Evolutionary conservation across 352 stramenopile genomes (phyloP).

Genomic region (Phytophthora multivora): DNA sequence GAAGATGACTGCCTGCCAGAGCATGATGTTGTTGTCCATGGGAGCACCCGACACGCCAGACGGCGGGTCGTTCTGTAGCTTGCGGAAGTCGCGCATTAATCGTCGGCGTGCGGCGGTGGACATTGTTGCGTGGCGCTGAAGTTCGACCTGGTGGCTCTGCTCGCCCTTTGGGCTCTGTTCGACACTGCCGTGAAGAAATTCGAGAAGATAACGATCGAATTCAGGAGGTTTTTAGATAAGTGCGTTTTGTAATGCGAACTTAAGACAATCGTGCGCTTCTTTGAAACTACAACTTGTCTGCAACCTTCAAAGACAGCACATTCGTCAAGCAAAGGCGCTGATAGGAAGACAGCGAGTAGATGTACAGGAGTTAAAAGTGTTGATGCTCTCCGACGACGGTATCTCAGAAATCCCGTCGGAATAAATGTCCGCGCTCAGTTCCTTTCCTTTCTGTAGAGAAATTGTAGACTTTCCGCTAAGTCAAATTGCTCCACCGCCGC

Average conservation of each 20-base stretch:
- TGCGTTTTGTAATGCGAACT: not conserved
- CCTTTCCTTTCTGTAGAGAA: too few relatives aligned
- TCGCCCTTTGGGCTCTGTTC: conserved; percentile 25
- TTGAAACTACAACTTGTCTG: too few relatives aligned
- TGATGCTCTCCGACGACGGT: too few relatives aligned
- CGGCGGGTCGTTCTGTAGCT: conserved; percentile 98
- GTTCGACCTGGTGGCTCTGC: conserved; percentile 8
- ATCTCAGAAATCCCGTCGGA: too few relatives aligned
- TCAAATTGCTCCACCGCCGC: too few relatives aligned
- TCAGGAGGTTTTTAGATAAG: conserved; percentile 2
- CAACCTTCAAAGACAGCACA: too few relatives aligned
- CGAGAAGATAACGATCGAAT: conserved; percentile 24
- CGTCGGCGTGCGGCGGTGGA: conserved; percentile 94
- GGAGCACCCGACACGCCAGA: conserved; percentile 96
- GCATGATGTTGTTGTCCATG: conserved; percentile 99
- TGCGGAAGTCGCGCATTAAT: conserved; percentile 97
- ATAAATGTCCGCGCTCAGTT: too few relatives aligned
- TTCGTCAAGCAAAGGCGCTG: too few relatives aligned
- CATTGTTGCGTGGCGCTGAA: conserved; percentile 58
- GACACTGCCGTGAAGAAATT: conserved; percentile 7
- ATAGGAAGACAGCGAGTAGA: too few relatives aligned
- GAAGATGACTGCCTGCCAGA: conserved; percentile 94
- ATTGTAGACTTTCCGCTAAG: too few relatives aligned
- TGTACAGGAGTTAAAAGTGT: too few relatives aligned
- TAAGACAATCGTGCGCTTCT: not conserved